Evolutionary conservation across 2,329 filamentous ascomycete species (phyloP), one percentile per base, ranked within the genome.

Genomic region (Calycina marina): DNA sequence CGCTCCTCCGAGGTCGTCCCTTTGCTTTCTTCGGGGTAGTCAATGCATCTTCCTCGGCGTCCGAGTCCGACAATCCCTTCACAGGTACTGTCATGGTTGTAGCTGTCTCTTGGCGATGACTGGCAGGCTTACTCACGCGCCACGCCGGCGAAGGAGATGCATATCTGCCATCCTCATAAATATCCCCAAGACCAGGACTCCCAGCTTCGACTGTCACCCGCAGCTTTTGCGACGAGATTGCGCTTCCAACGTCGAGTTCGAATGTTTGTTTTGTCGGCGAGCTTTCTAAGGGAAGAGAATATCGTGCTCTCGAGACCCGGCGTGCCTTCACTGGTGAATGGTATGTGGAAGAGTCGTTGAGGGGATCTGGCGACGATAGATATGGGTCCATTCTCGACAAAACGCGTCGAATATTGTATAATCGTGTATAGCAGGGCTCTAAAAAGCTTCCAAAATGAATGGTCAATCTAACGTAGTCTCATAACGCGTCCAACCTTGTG

Each of bases 1-100:
- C 43, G 30, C 52, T 51, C 41, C 62, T 63, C 28, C 55, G 53
- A 18, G 58, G 57, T 26, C 59, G 52, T 13, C 58, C 58, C 45
- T 56, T 54, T 28, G 51, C 51, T 43, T 49, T 54, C 40, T 55
- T 56, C 2, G 60, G 57, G 0, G 59, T 58, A 16, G 50, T 49
- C 13, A 50, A 32, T 16, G 34, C 24, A 14, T 43, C 34, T 10
- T 33, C 31, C 25, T 49, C 43, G 26, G 41, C 39, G 16, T 51
- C 50, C 1, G 47, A 44, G 24, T 54, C 51, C 4, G 48, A 50
- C 9, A 52, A 42, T 4, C 50, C 50, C 26, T 51, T 52, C 10
- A 53, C 34, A 3, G 49, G 49, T 18, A 53, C 40, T 6, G 39
- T 52, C 9, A 48, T 54, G 1, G 50, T 53, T 11, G 44, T 49